Base-by-base conservation (phyloP, 495 filamentous ascomycete genomes). In the Hypoxylon intermedium region DNA sequence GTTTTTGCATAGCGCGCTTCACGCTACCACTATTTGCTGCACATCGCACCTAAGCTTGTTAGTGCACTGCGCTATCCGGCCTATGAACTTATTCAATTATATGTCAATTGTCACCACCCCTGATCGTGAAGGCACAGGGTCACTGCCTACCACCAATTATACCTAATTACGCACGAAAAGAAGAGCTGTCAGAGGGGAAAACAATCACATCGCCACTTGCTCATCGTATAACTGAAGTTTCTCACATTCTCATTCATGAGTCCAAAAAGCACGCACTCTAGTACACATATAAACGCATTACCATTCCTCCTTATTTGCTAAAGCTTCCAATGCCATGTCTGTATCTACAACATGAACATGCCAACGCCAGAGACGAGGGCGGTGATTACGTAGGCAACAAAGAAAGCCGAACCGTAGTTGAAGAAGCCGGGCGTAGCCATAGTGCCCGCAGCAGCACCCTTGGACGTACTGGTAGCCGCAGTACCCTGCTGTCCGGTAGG, bases 271-370 rank as follows among this genome's bases (percentile, higher is more conserved):
- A 34, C 43, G 50, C 26, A 46, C 18, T 43, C 62, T 65, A 46
- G n/a, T 65, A 52, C 55, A 56, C 62, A 30, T 65, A 21, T 45
- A 51, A 40, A 60, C 51, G 43, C 45, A 52, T 65, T 52, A 60
- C 38, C 48, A 53, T 21, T 48, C 23, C 44, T 24, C 13, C n/a
- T 9, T 56, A 58, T 52, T 16, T 57, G 16, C 45, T 15, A 37
- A 52, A 46, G n/a, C 24, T 48, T 23, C 13, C 49, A 13, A 21
- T n/a, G 6, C 33, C 24, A 11, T 40, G 11, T 19, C 18, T n/a
- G 20, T 31, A 38, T 67, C 81, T 84, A 91, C 73, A 91, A 76
- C 55, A 89, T 60, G 63, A 90, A 77, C 87, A 92, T 89, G 48
- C 83, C 86, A 52, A 77, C 74, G 57, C 87, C 89, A 20, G 84